A percentile compares a stretch with the other conserved stretches of the same genome.
Conservation (phyloP, 83 land plant species). For the Picea mariana region DNA sequence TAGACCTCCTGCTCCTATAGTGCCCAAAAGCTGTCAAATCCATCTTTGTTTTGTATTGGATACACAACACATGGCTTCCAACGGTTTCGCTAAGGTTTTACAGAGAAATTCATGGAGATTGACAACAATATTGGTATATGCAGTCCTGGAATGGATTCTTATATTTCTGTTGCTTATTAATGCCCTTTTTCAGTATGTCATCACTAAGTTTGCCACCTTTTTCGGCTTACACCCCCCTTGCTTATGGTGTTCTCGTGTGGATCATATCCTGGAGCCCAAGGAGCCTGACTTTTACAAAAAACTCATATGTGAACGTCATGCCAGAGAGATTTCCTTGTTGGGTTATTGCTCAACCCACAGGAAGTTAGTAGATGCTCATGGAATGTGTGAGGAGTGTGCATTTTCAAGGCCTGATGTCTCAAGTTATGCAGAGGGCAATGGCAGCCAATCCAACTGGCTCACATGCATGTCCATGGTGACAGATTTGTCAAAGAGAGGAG, state of each 20-base stretch:
- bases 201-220: conserved; percentile 46
- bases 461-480: conserved; percentile 7
- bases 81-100: conserved; percentile 2
- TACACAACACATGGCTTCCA: conserved; percentile 15
- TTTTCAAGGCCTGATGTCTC: conserved; percentile 24
- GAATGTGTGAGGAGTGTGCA: conserved; percentile 57
- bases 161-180: conserved; percentile 44
- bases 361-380: conserved; percentile 48
- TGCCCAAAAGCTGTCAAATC: neutral
- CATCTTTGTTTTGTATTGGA: neutral
- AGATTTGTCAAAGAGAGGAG: conserved; percentile 9
- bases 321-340: conserved; percentile 52
- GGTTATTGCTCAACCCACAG: conserved; percentile 45
- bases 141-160: conserved; percentile 53
- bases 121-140: conserved; percentile 36
- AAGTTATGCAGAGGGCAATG: neutral
- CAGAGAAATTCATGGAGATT: conserved; percentile 11
- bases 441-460: neutral
- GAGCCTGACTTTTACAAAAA: conserved; percentile 30
- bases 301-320: conserved; percentile 49
- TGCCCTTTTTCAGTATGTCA: conserved; percentile 39
- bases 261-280: conserved; percentile 46
- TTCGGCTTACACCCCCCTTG: conserved; percentile 56
- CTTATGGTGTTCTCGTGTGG: conserved; percentile 59
- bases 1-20: conserved; percentile 15